These are phyloP conservation scores for Parafenestella ontariensis DNA, from an alignment of 2,329 filamentous ascomycete species.

Conservation along the genomic window DNA sequence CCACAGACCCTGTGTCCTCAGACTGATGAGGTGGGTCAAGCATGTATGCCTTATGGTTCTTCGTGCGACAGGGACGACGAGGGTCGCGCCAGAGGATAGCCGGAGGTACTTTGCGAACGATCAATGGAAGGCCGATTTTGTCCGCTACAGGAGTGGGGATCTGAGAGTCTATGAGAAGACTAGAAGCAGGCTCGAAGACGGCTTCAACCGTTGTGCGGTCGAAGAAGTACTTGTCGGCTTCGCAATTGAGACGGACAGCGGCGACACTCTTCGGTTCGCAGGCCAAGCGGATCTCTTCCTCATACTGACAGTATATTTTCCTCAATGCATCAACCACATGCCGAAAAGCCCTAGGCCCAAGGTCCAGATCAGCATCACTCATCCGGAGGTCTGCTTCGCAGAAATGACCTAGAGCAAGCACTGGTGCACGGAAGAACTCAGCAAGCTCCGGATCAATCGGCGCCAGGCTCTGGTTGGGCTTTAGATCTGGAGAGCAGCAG, in stretches of 20 bases:
- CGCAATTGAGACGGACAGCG: not conserved
- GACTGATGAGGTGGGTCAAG: slow-evolving; percentile 9
- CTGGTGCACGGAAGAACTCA: not conserved
- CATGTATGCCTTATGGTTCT: not conserved
- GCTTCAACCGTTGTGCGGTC: not conserved
- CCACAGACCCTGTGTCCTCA: slow-evolving; percentile 7
- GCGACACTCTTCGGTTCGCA: not conserved
- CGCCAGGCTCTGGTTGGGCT: slow-evolving; percentile 1
- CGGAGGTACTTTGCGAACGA: slow-evolving; percentile 5
- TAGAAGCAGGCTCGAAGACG: slow-evolving; percentile 1
- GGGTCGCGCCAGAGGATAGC: slow-evolving; percentile 14
- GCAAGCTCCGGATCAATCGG: slow-evolving; percentile 5
- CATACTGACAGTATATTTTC: not conserved
- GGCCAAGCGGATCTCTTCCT: not conserved
- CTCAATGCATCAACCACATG: not conserved
- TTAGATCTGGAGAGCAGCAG: not conserved
- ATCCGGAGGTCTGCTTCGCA: not conserved
- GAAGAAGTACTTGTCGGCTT: not conserved
- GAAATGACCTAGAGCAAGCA: not conserved
- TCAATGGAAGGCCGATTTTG: slow-evolving; percentile 16
- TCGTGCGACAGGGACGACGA: not conserved
- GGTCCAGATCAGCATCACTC: not conserved
- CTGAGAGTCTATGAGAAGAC: not conserved
- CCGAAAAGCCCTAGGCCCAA: not conserved
- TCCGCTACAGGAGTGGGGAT: slow-evolving; percentile 15